Evolutionary conservation across 2,329 filamentous ascomycete genomes (phyloP).

Genomic region (Exophiala bonariae): DNA sequence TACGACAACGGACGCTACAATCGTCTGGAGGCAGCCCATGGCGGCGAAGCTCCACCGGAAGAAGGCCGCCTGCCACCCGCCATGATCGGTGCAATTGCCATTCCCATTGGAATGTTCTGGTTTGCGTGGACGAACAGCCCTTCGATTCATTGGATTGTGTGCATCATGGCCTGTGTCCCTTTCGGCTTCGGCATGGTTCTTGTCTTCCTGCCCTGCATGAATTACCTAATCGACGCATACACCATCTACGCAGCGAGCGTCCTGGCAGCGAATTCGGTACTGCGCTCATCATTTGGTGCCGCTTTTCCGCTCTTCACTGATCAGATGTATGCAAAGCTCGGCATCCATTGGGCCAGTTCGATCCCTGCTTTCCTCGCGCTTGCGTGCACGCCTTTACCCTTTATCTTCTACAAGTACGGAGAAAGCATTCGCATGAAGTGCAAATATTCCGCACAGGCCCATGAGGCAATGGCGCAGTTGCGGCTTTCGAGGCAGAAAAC

Average conservation of each 20-base stretch:
- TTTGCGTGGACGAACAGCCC: slow-evolving; percentile 66
- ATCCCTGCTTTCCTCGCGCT: slow-evolving; percentile 49
- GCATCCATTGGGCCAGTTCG: slow-evolving; percentile 50
- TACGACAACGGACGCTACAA: slow-evolving; percentile 41
- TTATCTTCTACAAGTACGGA: slow-evolving; percentile 46
- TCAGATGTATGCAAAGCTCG: slow-evolving; percentile 45
- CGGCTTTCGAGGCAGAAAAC: slow-evolving; percentile 10
- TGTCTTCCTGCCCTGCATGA: slow-evolving; percentile 41
- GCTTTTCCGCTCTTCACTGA: slow-evolving; percentile 50
- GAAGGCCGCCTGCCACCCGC: slow-evolving; percentile 65
- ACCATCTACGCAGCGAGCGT: slow-evolving; percentile 45
- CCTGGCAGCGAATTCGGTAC: slow-evolving; percentile 46
- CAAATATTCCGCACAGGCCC: slow-evolving; percentile 41
- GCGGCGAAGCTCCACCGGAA: slow-evolving; percentile 61
- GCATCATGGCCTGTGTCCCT: slow-evolving; percentile 40
- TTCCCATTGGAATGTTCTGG: slow-evolving; percentile 66
- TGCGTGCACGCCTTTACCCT: slow-evolving; percentile 45
- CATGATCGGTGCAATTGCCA: slow-evolving; percentile 57
- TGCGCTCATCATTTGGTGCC: slow-evolving; percentile 48
- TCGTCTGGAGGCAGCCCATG: slow-evolving; percentile 42
- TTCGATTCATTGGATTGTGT: slow-evolving; percentile 56
- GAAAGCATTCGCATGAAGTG: slow-evolving; percentile 40
- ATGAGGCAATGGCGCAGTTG: slow-evolving; percentile 30
- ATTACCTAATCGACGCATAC: slow-evolving; percentile 45
- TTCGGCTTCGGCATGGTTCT: slow-evolving; percentile 45